Base-by-base conservation (phyloP, 1,139 yeast genomes). In the Kazachstania sp. region DNA sequence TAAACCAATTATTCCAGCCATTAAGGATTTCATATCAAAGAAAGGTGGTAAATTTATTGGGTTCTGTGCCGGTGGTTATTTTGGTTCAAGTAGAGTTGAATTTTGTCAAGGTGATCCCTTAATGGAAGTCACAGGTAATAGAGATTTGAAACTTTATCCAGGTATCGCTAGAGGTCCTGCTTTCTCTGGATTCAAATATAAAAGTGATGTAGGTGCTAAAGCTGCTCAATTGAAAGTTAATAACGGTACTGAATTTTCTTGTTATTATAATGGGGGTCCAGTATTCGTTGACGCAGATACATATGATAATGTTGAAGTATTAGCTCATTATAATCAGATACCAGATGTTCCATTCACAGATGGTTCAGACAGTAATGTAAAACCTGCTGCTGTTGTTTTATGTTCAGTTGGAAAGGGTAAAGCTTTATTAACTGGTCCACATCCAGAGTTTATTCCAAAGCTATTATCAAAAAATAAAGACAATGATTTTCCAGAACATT, bases 21-120 rank as follows among this genome's bases (percentile, higher is more conserved):
- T 92, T 49, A 65, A 69, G 30, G 78, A 78, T 44, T 90, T 72
- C 64, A 88, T 92, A 2, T 54, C 61, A 9, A 71, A 78, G 34
- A 71, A 72, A 46, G 98, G 98, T 19, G 99, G 98, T 1, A 70
- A 72, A 47, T 87, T 71, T 59, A 64, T 92, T 34, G 98, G 98
- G 0, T 77, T 92, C 54, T 92, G 98, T 67, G 95, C 98, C n/a
- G 99, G 99, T 32, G 97, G 86, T 0, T 92, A 94, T 66, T 92
- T 77, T 61, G 92, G 82, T 1, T 74, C 88, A n/a, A 65, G 73
- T 0, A 66, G 82, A 43, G 81, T 86, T 54, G 97, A 92, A 61
- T 94, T 92, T 64, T 95, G 87, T 57, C 80, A 76, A 23, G 94
- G 92, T 1, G 72, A 81, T 52, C 73, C 77, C 0, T 53, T 50